Evolutionary conservation across 371 early-diverging fungal genomes (phyloP).

Genomic region (Mortierella sp.): DNA sequence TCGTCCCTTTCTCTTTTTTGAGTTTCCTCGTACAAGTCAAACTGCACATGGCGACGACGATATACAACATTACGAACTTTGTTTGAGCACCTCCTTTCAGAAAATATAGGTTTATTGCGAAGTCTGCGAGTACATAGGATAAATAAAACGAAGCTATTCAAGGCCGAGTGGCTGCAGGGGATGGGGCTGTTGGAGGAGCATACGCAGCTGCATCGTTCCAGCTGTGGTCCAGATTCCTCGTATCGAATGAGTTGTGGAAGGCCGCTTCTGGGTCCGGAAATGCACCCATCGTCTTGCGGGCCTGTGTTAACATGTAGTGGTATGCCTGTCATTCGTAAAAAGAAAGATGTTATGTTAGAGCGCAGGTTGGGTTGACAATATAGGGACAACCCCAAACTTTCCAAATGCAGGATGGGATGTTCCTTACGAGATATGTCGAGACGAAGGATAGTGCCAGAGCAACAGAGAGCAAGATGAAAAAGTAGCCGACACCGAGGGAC

Average conservation of each 20-base stretch:
- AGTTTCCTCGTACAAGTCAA: too few species aligned
- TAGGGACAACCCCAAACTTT: background rate
- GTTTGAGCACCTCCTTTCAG: too few species aligned
- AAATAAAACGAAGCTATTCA: background rate
- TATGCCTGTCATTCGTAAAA: constrained; percentile 11
- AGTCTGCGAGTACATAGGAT: background rate
- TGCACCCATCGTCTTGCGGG: constrained; percentile 27
- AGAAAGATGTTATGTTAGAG: background rate
- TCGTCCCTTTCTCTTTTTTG: too few species aligned
- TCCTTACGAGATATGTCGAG: constrained; percentile 24
- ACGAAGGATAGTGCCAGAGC: constrained; percentile 8
- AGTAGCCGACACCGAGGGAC: constrained; percentile 11
- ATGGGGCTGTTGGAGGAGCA: constrained; percentile 15
- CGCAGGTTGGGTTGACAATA: background rate
- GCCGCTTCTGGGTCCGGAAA: constrained; percentile 19
- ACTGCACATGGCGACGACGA: too few species aligned
- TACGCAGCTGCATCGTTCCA: constrained; percentile 27
- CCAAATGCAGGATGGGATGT: too few species aligned
- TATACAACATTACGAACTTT: too few species aligned
- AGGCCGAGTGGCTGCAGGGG: background rate
- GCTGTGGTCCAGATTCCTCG: background rate
- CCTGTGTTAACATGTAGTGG: constrained; percentile 34
- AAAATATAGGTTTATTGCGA: background rate
- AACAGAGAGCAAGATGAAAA: constrained; percentile 19
- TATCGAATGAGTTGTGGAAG: constrained; percentile 16